A percentile compares a stretch with the other conserved stretches of the same genome.
phyloP scores from a whole-genome alignment of 2,329 filamentous ascomycete species.

The Diaporthe sp. region DNA sequence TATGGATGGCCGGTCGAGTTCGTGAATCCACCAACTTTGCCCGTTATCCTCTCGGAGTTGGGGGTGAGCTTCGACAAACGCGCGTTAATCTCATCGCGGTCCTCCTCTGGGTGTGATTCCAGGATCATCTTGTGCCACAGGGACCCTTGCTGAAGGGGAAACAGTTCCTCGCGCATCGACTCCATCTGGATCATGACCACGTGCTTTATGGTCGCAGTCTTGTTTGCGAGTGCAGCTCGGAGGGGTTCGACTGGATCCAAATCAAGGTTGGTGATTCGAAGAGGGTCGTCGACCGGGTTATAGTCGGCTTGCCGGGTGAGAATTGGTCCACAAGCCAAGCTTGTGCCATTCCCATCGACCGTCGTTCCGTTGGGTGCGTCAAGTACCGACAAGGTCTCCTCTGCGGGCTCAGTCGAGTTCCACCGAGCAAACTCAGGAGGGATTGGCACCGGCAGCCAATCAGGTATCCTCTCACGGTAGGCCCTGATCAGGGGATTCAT shows the following conservation, averaged over 20 bases:
- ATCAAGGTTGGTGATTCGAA: slow-evolving; percentile 57
- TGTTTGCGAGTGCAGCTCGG: slow-evolving; percentile 45
- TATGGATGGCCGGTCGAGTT: slow-evolving; percentile 40
- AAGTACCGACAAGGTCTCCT: slow-evolving; percentile 40
- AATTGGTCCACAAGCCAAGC: slow-evolving; percentile 13
- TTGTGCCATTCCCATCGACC: slow-evolving; percentile 14
- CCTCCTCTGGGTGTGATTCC: slow-evolving; percentile 50
- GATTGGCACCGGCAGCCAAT: slow-evolving; percentile 49
- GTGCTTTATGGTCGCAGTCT: slow-evolving; percentile 56
- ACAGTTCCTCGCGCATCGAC: slow-evolving; percentile 61
- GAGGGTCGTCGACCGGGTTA: slow-evolving; percentile 53
- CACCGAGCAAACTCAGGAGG: slow-evolving; percentile 51
- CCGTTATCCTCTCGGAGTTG: slow-evolving; percentile 46
- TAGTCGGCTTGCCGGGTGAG: slow-evolving; percentile 47
- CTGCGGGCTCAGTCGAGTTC: slow-evolving; percentile 43
- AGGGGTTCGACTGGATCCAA: slow-evolving; percentile 50
- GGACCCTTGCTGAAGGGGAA: slow-evolving; percentile 58
- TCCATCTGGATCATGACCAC: slow-evolving; percentile 61
- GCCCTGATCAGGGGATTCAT: slow-evolving; percentile 45
- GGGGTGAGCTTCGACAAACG: slow-evolving; percentile 50
- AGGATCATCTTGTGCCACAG: slow-evolving; percentile 54
- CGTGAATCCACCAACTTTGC: slow-evolving; percentile 40
- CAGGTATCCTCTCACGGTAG: slow-evolving; percentile 47
- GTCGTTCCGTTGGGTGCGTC: slow-evolving; percentile 16
- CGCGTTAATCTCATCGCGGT: slow-evolving; percentile 52